Conservation (phyloP, 768 basidiomycete species). For the Suillus cothurnatus region DNA sequence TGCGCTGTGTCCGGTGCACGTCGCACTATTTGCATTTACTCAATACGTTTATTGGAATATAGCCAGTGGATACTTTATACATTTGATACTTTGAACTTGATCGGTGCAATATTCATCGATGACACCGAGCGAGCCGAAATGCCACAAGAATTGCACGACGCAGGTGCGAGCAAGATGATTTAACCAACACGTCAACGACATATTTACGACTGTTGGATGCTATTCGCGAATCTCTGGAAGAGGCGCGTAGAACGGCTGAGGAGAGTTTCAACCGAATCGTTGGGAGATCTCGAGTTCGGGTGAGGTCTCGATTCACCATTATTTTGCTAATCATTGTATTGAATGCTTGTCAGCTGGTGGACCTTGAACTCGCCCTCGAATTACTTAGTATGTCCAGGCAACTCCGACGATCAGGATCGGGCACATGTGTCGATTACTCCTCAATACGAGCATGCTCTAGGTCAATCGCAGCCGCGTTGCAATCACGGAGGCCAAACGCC, state of each 20-base stretch:
- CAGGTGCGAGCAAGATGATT: too few species aligned
- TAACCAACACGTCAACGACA: too few species aligned
- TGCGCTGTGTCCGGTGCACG: too few species aligned
- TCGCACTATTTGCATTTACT: too few species aligned
- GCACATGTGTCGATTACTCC: slow-evolving; percentile 62
- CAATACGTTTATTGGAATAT: too few species aligned
- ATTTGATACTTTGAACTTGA: too few species aligned
- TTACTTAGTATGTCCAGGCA: slow-evolving; percentile 42
- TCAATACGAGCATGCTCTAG: slow-evolving; percentile 57
- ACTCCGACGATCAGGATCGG: slow-evolving; percentile 44
- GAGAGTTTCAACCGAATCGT: slow-evolving; percentile 19
- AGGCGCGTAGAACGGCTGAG: slow-evolving; percentile 20
- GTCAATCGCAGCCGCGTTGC: slow-evolving; percentile 51
- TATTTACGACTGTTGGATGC: slow-evolving; percentile 19
- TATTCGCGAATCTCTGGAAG: slow-evolving; percentile 25
- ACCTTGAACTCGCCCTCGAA: slow-evolving; percentile 36
- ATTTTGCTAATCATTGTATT: neutral
- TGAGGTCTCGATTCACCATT: slow-evolving; percentile 21
- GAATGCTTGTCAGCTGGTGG: slow-evolving; percentile 22
- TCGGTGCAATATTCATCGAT: too few species aligned
- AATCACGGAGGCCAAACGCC: slow-evolving; percentile 31
- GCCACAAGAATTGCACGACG: too few species aligned
- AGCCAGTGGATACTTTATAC: too few species aligned
- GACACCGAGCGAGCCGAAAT: too few species aligned
- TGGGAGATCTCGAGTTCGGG: slow-evolving; percentile 22